Evolutionary conservation across 192 early-diverging fungal genomes (phyloP), one percentile per base, ranked within the genome.

Genomic region (Phycomyces blakesleeanus): DNA sequence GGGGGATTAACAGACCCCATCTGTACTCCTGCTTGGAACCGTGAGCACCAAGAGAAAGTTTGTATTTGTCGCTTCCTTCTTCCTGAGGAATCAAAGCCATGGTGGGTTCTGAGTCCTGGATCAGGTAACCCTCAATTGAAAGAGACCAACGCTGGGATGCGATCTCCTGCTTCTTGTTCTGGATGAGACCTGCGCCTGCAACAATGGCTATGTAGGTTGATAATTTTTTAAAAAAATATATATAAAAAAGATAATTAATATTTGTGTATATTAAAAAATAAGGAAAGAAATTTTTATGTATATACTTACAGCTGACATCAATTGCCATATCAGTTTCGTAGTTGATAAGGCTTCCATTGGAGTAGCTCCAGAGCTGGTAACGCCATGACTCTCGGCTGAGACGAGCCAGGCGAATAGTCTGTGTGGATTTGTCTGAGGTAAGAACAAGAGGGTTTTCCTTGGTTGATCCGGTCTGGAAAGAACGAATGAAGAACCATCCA

Each of bases 401-500:
- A 26, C 20, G 40, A 10, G 25, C 22, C 12, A 66, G 18, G 4
- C 42, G 51, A 42, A 65, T 44, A 3, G 61, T 53, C 24, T 60
- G 34, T 9, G 24, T 21, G 2, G 52, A 10, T 22, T 53, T 50
- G 5, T 37, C 22, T 16, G 67, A 59, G 27, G 67, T 61, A 38
- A 69, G 55, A 0, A 69, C 55, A n/a, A 57, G 38, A 41, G 67
- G 67, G 24, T 15, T 44, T 11, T 69, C 67, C 3, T 26, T 51
- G 39, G 67, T 57, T 3, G 57, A 59, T n/a, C 41, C 29, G 22
- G 39, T 26, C 12, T 55, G 18, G 5, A 55, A 47, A 16, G 57
- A 61, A 5, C 64, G 57, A 22, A 72, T 61, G 27, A 72, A 66
- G 59, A 72, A 72, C 63, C 63, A 72, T 3, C 70, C 70, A 27